phyloP scores from a whole-genome alignment of 805 yeast genomes.

The Ogataea angusta region DNA sequence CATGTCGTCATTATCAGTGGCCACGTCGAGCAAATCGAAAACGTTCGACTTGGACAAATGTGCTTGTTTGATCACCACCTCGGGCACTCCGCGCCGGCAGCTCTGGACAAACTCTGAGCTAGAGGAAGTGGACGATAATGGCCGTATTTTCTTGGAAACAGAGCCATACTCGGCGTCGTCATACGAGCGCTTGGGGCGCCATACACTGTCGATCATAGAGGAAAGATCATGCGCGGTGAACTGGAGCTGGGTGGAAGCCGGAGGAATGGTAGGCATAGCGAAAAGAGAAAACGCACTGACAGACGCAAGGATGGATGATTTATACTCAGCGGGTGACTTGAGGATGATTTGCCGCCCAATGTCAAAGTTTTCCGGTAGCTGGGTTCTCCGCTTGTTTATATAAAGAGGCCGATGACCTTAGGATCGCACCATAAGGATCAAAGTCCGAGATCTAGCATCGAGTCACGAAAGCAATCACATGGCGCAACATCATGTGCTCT shows the following conservation, averaged over 20 bases:
- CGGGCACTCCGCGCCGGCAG: constrained; percentile 10
- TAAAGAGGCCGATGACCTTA: not conserved
- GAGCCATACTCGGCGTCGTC: not conserved
- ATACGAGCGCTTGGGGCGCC: constrained; percentile 4
- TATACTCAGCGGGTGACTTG: constrained; percentile 4
- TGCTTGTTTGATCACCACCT: constrained; percentile 20
- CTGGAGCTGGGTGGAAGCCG: constrained; percentile 5
- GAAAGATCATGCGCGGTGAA: constrained; percentile 2
- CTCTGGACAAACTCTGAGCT: constrained; percentile 4
- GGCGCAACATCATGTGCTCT: not conserved
- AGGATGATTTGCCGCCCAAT: not conserved
- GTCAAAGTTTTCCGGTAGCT: not conserved
- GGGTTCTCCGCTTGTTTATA: not conserved
- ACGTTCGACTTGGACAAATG: constrained; percentile 17
- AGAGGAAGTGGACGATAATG: constrained; percentile 6
- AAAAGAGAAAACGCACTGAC: not conserved
- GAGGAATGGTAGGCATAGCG: constrained; percentile 5
- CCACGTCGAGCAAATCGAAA: constrained; percentile 9
- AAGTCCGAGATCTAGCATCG: not conserved
- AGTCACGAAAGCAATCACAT: not conserved
- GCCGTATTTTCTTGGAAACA: constrained; percentile 5
- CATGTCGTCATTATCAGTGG: constrained; percentile 1
- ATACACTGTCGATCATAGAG: not conserved
- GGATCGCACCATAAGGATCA: not conserved
- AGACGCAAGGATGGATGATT: not conserved